Conservation (phyloP, 371 early-diverging fungal species). For the Funneliformis caledonium region DNA sequence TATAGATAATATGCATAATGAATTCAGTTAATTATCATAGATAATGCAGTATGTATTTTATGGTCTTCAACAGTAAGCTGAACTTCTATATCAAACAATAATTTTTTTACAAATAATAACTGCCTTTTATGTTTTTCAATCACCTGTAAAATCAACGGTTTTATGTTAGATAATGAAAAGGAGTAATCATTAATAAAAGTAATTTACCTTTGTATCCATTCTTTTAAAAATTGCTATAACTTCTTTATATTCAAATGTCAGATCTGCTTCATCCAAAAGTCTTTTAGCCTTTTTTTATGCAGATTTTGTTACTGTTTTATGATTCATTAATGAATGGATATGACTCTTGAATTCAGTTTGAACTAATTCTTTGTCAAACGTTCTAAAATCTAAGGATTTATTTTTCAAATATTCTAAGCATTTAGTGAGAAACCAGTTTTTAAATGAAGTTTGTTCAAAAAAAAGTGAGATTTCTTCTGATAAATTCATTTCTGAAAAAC, state of each 20-base stretch:
- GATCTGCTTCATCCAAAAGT: neutral
- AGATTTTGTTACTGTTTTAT: slow-evolving; percentile 10
- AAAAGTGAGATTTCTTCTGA: neutral
- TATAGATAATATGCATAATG: neutral
- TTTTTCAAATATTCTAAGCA: slow-evolving; percentile 22
- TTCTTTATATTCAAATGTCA: neutral
- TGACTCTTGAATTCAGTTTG: slow-evolving; percentile 19
- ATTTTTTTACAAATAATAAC: slow-evolving; percentile 22
- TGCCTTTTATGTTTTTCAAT: slow-evolving; percentile 10
- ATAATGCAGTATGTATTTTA: slow-evolving; percentile 3
- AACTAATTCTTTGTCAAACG: neutral
- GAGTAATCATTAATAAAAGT: slow-evolving; percentile 9
- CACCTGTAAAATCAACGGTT: slow-evolving; percentile 25
- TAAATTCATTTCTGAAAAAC: no score
- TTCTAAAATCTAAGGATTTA: neutral
- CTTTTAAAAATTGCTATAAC: slow-evolving; percentile 14
- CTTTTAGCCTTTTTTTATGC: slow-evolving; percentile 17
- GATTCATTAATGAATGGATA: neutral
- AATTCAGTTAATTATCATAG: slow-evolving; percentile 9
- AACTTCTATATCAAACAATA: slow-evolving; percentile 10
- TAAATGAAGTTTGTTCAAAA: neutral
- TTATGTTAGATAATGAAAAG: slow-evolving; percentile 5
- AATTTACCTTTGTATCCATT: slow-evolving; percentile 18
- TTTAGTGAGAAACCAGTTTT: neutral
- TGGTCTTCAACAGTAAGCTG: slow-evolving; percentile 16